These are phyloP conservation scores for Pittosporum tobira DNA, from an alignment of 129 eudicot species.

Conservation along the genomic window DNA sequence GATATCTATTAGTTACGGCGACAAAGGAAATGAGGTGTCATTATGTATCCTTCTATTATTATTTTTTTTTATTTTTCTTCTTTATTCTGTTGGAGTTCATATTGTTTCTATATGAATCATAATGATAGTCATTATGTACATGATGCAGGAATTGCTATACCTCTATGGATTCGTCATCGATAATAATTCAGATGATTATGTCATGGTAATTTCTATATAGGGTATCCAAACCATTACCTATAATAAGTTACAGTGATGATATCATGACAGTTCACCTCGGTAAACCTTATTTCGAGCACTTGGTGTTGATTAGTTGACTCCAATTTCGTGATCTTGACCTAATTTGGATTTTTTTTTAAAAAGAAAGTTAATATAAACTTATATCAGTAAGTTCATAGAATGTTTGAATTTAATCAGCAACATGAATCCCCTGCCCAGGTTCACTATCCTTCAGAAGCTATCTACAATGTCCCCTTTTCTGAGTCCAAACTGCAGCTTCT, in stretches of 20 bases:
- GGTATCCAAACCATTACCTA: background rate
- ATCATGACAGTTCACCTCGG: background rate
- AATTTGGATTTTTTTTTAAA: background rate
- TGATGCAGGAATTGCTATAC: conserved; percentile 85
- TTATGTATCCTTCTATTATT: background rate
- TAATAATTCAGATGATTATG: conserved; percentile 85
- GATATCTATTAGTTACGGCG: conserved; percentile 88
- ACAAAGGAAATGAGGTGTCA: conserved; percentile 97
- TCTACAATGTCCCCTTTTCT: conserved; percentile 50
- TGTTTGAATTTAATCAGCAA: background rate
- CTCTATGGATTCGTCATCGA: conserved; percentile 83
- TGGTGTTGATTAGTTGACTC: background rate
- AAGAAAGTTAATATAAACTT: conserved; percentile 13
- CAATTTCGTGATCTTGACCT: background rate
- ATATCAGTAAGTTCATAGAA: conserved; percentile 6
- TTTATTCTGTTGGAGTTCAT: background rate
- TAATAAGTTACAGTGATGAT: background rate
- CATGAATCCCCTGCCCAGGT: conserved; percentile 31
- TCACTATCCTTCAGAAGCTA: conserved; percentile 85
- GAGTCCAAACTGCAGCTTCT: conserved; percentile 81
- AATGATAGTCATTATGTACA: background rate
- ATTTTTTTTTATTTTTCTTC: background rate
- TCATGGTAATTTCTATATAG: conserved; percentile 52
- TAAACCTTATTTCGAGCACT: background rate
- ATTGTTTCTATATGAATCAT: background rate